Conservation (phyloP, 805 yeast genomes). For the Candida krabiensis region DNA sequence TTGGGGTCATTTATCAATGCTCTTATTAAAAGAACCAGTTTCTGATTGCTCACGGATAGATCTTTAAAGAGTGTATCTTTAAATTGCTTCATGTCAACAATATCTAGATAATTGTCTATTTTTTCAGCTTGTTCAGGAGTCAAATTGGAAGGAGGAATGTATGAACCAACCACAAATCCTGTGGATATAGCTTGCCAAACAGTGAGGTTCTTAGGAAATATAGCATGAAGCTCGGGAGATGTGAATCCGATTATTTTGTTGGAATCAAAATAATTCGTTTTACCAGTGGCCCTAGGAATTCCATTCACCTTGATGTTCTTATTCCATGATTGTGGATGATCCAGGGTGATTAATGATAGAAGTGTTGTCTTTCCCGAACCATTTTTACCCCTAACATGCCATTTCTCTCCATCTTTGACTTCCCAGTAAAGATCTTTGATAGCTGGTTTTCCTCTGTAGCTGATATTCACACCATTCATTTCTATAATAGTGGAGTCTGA, state of each 20-base stretch:
- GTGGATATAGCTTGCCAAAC: slow-evolving; percentile 63
- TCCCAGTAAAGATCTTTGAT: slow-evolving; percentile 64
- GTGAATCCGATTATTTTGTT: slow-evolving; percentile 81
- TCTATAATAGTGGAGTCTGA: slow-evolving; percentile 36
- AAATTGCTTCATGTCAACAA: slow-evolving; percentile 42
- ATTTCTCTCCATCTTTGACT: slow-evolving; percentile 68
- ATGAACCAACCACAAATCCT: slow-evolving; percentile 73
- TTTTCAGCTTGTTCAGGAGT: slow-evolving; percentile 35
- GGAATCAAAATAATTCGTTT: slow-evolving; percentile 71
- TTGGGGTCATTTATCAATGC: slow-evolving; percentile 78
- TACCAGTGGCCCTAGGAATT: slow-evolving; percentile 69
- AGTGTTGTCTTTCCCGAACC: slow-evolving; percentile 95
- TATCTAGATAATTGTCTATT: slow-evolving; percentile 46
- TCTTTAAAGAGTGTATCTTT: slow-evolving; percentile 48
- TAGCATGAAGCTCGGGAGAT: slow-evolving; percentile 89
- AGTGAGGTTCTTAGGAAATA: slow-evolving; percentile 63
- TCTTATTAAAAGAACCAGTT: slow-evolving; percentile 71
- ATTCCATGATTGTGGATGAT: slow-evolving; percentile 97
- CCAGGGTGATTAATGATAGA: slow-evolving; percentile 81
- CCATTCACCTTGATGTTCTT: slow-evolving; percentile 64
- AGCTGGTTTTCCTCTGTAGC: slow-evolving; percentile 62
- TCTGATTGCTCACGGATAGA: slow-evolving; percentile 71
- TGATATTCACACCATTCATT: slow-evolving; percentile 61
- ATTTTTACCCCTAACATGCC: slow-evolving; percentile 88
- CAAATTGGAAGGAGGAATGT: slow-evolving; percentile 47